Percentiles rank a stretch among this genome's conserved stretches.
Evolutionary conservation across 1,284 basidiomycete genomes (phyloP).

Genomic region (Tylopilus sp.): DNA sequence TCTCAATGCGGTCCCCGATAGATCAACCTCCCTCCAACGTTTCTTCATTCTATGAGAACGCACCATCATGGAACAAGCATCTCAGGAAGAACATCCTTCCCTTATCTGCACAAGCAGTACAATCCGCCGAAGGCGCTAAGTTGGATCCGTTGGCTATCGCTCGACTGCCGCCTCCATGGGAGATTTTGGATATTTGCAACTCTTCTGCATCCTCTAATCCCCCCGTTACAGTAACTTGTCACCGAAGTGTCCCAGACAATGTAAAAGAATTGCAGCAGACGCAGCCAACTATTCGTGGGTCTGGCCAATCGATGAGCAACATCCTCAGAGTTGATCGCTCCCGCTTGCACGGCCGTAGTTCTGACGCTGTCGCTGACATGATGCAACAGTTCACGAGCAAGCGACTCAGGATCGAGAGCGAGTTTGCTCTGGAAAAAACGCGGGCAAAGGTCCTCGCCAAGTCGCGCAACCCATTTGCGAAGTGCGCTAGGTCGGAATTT

Average conservation of each 20-base stretch:
- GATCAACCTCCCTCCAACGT: constrained; percentile 9
- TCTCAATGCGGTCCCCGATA: not conserved
- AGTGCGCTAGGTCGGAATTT: constrained; percentile 21
- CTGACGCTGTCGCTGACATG: constrained; percentile 21
- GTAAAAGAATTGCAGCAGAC: not conserved
- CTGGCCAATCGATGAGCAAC: constrained; percentile 4
- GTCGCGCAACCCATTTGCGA: constrained; percentile 25
- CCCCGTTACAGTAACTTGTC: not conserved
- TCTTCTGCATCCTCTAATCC: not conserved
- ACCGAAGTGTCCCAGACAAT: not conserved
- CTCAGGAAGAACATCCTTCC: constrained; percentile 14
- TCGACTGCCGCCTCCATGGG: constrained; percentile 32
- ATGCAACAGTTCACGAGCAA: constrained; percentile 23
- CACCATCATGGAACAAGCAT: not conserved
- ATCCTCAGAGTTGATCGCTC: constrained; percentile 22
- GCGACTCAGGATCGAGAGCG: constrained; percentile 23
- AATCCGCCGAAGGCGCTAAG: constrained; percentile 9
- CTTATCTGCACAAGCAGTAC: constrained; percentile 17
- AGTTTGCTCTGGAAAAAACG: constrained; percentile 21
- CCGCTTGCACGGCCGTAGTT: constrained; percentile 27
- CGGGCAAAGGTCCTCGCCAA: constrained; percentile 1
- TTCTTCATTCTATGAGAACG: constrained; percentile 22
- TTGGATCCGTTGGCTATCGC: constrained; percentile 28
- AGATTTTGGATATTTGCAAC: not conserved
- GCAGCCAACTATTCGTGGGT: not conserved